These are phyloP conservation scores for Arthromyces matolae DNA, from an alignment of 768 basidiomycete species.

Conservation along the genomic window DNA sequence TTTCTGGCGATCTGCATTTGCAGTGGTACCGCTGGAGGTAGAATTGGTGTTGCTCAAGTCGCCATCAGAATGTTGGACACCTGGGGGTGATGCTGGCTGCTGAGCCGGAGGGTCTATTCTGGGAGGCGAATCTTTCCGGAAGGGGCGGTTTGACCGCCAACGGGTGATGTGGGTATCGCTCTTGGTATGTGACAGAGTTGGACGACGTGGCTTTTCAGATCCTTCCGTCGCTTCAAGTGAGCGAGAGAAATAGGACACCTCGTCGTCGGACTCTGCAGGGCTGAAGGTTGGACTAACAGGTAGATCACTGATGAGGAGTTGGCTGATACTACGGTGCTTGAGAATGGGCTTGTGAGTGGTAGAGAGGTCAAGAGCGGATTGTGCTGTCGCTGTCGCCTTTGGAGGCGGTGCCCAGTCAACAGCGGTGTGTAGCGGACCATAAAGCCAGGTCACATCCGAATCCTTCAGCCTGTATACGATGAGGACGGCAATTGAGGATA, in stretches of 20 bases:
- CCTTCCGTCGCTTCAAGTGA: slow-evolving; percentile 8
- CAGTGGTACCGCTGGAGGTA: neutral
- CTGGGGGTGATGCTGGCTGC: slow-evolving; percentile 8
- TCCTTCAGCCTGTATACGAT: slow-evolving; percentile 83
- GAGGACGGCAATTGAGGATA: slow-evolving; percentile 5
- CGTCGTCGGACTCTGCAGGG: slow-evolving; percentile 51
- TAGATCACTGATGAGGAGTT: slow-evolving; percentile 78
- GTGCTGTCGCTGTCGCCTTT: slow-evolving; percentile 41
- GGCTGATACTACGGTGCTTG: slow-evolving; percentile 89
- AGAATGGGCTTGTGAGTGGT: slow-evolving; percentile 80
- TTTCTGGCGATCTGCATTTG: slow-evolving; percentile 30
- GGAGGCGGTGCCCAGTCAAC: slow-evolving; percentile 63
- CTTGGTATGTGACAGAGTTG: slow-evolving; percentile 74
- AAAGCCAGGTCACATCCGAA: slow-evolving; percentile 98
- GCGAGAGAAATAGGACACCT: slow-evolving; percentile 19
- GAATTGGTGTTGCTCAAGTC: slow-evolving; percentile 14
- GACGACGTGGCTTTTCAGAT: slow-evolving; percentile 36
- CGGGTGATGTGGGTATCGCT: slow-evolving; percentile 80
- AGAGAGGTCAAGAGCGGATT: slow-evolving; percentile 49
- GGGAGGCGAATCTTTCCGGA: slow-evolving; percentile 70
- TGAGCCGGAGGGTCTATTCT: slow-evolving; percentile 44
- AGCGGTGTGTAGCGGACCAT: slow-evolving; percentile 95
- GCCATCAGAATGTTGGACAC: slow-evolving; percentile 21
- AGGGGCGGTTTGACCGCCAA: slow-evolving; percentile 44
- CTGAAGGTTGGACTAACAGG: slow-evolving; percentile 62